Percentiles rank a stretch among this genome's conserved stretches.
phyloP scores from a whole-genome alignment of 225 moss, liverwort and hornwort genomes.

The Polytrichum commune region DNA sequence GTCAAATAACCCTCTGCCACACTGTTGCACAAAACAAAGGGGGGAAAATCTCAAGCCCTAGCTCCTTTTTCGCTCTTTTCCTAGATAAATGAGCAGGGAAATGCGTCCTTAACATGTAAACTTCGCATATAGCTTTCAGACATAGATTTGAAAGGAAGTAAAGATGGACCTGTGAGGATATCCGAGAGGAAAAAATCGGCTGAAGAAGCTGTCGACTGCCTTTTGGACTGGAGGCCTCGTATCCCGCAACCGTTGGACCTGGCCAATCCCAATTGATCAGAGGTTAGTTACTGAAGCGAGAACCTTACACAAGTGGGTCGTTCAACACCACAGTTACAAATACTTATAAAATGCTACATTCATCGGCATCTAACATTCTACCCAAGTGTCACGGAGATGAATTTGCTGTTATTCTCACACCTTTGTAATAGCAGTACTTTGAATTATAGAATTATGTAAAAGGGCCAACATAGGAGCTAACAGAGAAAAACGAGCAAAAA shows the following conservation, averaged over 20 bases:
- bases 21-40: constrained; percentile 32
- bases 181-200: constrained; percentile 94
- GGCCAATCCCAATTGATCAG: constrained; percentile 8
- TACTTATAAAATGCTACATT: no score
- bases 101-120: not conserved
- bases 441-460: not conserved
- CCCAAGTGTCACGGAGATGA: not conserved
- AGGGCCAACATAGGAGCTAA: not conserved
- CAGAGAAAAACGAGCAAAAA: not conserved
- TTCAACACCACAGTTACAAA: no score
- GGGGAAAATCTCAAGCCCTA: not conserved
- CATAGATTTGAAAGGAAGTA: not conserved
- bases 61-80: no score
- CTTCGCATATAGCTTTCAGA: not conserved
- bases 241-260: constrained; percentile 77
- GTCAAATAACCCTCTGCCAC: constrained; percentile 92
- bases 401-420: not conserved
- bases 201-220: constrained; percentile 78
- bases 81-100: no score
- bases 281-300: no score
- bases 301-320: no score
- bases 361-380: not conserved
- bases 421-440: not conserved
- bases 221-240: constrained; percentile 72
- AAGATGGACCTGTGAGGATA: constrained; percentile 75